Conservation (phyloP, 306 rosid species). For the Acacia melanoxylon region DNA sequence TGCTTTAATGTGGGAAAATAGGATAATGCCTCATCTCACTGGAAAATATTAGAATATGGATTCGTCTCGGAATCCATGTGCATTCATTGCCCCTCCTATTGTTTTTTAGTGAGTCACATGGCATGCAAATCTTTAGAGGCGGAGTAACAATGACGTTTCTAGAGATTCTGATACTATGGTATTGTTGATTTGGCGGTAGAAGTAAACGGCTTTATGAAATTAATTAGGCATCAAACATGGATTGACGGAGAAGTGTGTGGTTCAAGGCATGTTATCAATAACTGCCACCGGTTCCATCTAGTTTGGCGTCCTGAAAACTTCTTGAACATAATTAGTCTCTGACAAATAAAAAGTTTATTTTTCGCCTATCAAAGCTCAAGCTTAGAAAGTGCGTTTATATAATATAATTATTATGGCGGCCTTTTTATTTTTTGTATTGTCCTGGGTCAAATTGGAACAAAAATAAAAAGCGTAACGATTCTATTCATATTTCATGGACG, state of each 20-base stretch:
- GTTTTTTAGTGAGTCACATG: not conserved
- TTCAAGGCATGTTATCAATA: not conserved
- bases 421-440: not conserved
- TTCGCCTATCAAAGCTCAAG: not conserved
- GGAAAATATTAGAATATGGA: not conserved
- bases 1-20: not conserved
- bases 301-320: not conserved
- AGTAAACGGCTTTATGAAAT: not conserved
- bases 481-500: conserved; percentile 3
- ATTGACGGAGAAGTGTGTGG: not conserved
- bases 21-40: not conserved
- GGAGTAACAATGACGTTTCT: not conserved
- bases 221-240: not conserved
- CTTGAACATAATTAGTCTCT: not conserved
- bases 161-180: not conserved
- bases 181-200: not conserved
- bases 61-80: not conserved
- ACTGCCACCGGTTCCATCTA: not conserved
- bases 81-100: not conserved
- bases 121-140: not conserved
- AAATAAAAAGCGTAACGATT: not conserved
- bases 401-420: not conserved
- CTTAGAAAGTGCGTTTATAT: not conserved
- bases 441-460: not conserved
- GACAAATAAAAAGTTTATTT: not conserved